Percentiles rank a stretch among this genome's conserved stretches.
Evolutionary conservation across 1,284 basidiomycete species (phyloP).

Genomic region (Volvariella volvacea): DNA sequence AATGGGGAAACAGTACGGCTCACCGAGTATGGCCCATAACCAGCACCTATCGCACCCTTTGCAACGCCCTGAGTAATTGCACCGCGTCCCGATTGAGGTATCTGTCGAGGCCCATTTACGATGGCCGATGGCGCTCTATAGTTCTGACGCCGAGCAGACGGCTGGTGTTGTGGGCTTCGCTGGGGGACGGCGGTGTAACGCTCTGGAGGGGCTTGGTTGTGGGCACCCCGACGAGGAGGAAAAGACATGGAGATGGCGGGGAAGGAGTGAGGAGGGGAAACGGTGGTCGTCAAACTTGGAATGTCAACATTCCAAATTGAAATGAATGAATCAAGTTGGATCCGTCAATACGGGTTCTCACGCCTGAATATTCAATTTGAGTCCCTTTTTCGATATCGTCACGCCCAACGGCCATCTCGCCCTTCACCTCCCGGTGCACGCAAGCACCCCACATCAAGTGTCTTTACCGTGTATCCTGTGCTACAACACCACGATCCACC

Average conservation of each 20-base stretch:
- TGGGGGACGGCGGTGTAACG: slow-evolving; percentile 30
- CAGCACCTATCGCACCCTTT: slow-evolving; percentile 63
- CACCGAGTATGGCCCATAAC: slow-evolving; percentile 78
- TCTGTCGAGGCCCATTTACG: slow-evolving; percentile 15
- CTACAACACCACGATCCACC: too few species aligned
- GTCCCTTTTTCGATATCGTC: too few species aligned
- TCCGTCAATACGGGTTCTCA: slow-evolving; percentile 9
- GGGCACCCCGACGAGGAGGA: slow-evolving; percentile 24
- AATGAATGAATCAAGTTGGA: slow-evolving; percentile 1
- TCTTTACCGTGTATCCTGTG: too few species aligned
- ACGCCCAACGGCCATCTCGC: too few species aligned
- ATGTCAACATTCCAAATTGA: background rate
- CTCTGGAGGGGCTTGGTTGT: slow-evolving; percentile 20
- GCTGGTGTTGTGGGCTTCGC: slow-evolving; percentile 17
- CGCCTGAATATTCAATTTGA: slow-evolving; percentile 5
- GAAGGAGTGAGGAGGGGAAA: slow-evolving; percentile 10
- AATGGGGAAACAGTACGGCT: slow-evolving; percentile 20
- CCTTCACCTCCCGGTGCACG: background rate
- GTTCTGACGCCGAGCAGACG: slow-evolving; percentile 3
- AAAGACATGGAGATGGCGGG: slow-evolving; percentile 27
- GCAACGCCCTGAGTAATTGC: slow-evolving; percentile 66
- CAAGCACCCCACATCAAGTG: background rate
- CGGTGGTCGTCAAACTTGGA: slow-evolving; percentile 5
- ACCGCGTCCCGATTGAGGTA: slow-evolving; percentile 33
- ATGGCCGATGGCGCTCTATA: slow-evolving; percentile 13